Evolutionary conservation across 225 moss, liverwort and hornwort species (phyloP).

Genomic region (Pleurozium schreberi): DNA sequence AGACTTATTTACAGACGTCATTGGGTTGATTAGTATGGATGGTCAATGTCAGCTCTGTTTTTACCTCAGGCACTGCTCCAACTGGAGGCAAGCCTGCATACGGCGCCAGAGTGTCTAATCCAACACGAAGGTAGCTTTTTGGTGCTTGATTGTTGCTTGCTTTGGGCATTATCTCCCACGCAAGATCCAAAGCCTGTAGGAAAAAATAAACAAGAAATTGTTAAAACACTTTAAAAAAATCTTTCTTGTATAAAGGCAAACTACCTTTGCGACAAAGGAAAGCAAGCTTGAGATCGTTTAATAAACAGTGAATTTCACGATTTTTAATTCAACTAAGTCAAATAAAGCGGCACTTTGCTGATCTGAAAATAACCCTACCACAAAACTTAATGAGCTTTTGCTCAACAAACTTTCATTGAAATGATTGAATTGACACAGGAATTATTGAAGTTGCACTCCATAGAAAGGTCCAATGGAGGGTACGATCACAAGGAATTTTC

Average conservation of each 20-base stretch:
- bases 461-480: neutral
- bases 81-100: constrained; percentile 76
- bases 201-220: neutral
- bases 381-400: too few species aligned
- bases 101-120: constrained; percentile 59
- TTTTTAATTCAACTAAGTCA: neutral
- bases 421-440: neutral
- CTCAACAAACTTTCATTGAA: neutral
- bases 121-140: constrained; percentile 55
- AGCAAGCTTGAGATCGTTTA: neutral
- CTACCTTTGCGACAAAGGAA: neutral
- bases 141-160: constrained; percentile 16
- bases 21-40: neutral
- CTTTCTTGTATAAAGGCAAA: neutral
- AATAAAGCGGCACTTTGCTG: neutral
- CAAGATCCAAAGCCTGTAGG: constrained; percentile 43
- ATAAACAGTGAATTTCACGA: neutral
- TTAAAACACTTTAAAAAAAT: neutral
- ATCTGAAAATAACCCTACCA: neutral
- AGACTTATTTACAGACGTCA: neutral
- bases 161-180: constrained; percentile 76
- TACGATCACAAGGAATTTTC: neutral
- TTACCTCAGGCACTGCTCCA: constrained; percentile 69
- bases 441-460: neutral
- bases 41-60: neutral